These are phyloP conservation scores for Pulveroboletus sp. DNA, from an alignment of 1,284 basidiomycete genomes.

Conservation along the genomic window DNA sequence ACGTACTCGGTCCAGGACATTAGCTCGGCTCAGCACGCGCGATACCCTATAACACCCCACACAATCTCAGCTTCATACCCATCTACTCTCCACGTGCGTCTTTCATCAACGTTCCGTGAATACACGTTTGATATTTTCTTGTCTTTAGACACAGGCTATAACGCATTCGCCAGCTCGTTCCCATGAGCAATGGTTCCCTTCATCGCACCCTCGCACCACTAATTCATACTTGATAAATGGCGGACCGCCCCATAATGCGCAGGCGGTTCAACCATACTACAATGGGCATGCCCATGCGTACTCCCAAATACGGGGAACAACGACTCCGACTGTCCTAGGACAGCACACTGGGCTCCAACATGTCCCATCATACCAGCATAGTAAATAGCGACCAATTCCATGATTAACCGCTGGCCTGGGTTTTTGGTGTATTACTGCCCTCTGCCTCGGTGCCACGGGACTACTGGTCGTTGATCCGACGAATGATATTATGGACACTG, in stretches of 20 bases:
- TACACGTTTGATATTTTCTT: neutral
- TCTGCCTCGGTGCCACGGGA: neutral
- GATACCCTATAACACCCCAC: conserved; percentile 25
- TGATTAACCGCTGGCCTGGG: neutral
- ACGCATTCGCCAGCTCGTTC: conserved; percentile 17
- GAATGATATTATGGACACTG: conserved; percentile 15
- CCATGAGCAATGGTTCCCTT: conserved; percentile 33
- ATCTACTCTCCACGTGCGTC: conserved; percentile 28
- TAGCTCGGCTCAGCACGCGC: conserved; percentile 21
- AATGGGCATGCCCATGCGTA: conserved; percentile 30
- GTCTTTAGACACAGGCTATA: conserved; percentile 20
- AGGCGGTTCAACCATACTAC: conserved; percentile 34
- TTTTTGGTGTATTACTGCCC: conserved; percentile 17
- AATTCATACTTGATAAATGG: conserved; percentile 26
- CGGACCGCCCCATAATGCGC: conserved; percentile 18
- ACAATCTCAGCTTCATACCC: conserved; percentile 25
- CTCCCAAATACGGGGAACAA: conserved; percentile 32
- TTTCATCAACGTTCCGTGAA: neutral
- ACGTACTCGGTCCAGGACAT: conserved; percentile 33
- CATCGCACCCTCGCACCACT: conserved; percentile 30
- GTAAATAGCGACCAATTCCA: conserved; percentile 23
- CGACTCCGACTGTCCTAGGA: conserved; percentile 19
- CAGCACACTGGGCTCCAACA: conserved; percentile 36
- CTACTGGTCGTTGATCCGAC: neutral
- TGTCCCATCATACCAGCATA: conserved; percentile 34